These are phyloP conservation scores for Pyrenochaeta sp. DNA, from an alignment of 2,329 filamentous ascomycete species.

Conservation along the genomic window DNA sequence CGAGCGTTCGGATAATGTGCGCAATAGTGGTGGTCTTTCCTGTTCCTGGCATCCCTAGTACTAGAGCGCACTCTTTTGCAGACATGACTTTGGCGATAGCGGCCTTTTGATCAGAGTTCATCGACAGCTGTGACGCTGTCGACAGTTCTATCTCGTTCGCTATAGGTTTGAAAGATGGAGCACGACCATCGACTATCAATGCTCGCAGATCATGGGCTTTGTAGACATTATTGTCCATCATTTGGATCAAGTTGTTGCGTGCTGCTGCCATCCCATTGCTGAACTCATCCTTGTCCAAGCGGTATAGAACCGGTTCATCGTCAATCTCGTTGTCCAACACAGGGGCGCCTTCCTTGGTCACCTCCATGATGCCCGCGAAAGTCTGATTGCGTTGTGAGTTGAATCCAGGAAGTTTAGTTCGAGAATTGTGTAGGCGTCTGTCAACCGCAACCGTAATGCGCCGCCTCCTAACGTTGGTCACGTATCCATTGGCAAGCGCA, in stretches of 20 bases:
- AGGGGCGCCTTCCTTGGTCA: constrained; percentile 63
- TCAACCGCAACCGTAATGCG: constrained; percentile 90
- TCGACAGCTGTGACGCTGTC: constrained; percentile 63
- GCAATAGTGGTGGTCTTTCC: constrained; percentile 98
- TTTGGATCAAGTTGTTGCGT: constrained; percentile 89
- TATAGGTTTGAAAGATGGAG: constrained; percentile 75
- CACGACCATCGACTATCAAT: constrained; percentile 78
- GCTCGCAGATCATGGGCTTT: constrained; percentile 76
- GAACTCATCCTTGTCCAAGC: constrained; percentile 97
- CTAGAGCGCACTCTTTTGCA: constrained; percentile 93
- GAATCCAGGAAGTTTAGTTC: constrained; percentile 78
- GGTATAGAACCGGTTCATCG: constrained; percentile 72
- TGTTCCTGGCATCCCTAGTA: constrained; percentile 97
- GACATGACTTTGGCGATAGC: constrained; percentile 97
- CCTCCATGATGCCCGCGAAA: constrained; percentile 92
- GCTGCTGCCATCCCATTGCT: constrained; percentile 97
- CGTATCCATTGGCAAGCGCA: constrained; percentile 90
- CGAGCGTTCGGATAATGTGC: constrained; percentile 91
- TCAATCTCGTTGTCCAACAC: constrained; percentile 49
- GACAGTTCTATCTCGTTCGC: constrained; percentile 69
- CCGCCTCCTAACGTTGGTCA: constrained; percentile 77
- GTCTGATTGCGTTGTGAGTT: constrained; percentile 79
- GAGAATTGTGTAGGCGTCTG: constrained; percentile 84
- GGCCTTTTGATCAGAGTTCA: constrained; percentile 86
- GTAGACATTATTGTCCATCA: constrained; percentile 83